phyloP scores from a whole-genome alignment of 1,284 basidiomycete species.

The Cryptococcus sp. region DNA sequence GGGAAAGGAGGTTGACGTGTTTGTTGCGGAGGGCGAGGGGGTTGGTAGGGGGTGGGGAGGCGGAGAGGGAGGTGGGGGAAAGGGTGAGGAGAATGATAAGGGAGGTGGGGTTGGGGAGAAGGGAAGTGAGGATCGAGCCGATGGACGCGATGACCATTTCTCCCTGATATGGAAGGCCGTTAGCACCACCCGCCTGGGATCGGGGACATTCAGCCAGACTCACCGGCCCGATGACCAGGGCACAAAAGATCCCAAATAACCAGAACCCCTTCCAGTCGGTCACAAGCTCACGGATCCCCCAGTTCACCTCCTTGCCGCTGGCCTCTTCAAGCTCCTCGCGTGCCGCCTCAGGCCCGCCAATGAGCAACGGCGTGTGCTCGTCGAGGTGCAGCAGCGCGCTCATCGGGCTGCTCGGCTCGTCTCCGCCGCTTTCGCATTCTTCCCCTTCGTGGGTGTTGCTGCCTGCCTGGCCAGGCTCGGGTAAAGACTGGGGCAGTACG shows the following conservation, averaged over 20 bases:
- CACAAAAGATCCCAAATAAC: conserved; percentile 44
- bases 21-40: conserved; percentile 45
- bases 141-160: conserved; percentile 49
- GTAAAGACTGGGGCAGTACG: conserved; percentile 26
- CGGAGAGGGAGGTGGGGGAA: conserved; percentile 1
- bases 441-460: not conserved
- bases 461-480: not conserved
- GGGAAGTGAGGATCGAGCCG: conserved; percentile 47
- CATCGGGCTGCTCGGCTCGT: conserved; percentile 13
- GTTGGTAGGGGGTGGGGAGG: conserved; percentile 2
- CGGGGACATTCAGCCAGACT: conserved; percentile 5
- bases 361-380: conserved; percentile 47
- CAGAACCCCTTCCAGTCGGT: conserved; percentile 47
- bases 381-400: conserved; percentile 37
- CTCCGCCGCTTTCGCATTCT: conserved; percentile 11
- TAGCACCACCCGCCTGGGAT: not conserved
- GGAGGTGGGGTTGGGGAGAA: conserved; percentile 32
- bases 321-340: conserved; percentile 40
- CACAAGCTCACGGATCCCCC: conserved; percentile 36
- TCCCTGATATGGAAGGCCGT: conserved; percentile 22
- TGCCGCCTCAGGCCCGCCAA: conserved; percentile 47
- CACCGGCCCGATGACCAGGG: conserved; percentile 47
- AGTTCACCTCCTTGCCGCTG: conserved; percentile 36
- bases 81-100: conserved; percentile 10
- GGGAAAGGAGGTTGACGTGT: conserved; percentile 47